Percentiles rank a stretch among this genome's conserved stretches.
Evolutionary conservation across 2,329 filamentous ascomycete genomes (phyloP).

Genomic region (Blastomyces parvus): DNA sequence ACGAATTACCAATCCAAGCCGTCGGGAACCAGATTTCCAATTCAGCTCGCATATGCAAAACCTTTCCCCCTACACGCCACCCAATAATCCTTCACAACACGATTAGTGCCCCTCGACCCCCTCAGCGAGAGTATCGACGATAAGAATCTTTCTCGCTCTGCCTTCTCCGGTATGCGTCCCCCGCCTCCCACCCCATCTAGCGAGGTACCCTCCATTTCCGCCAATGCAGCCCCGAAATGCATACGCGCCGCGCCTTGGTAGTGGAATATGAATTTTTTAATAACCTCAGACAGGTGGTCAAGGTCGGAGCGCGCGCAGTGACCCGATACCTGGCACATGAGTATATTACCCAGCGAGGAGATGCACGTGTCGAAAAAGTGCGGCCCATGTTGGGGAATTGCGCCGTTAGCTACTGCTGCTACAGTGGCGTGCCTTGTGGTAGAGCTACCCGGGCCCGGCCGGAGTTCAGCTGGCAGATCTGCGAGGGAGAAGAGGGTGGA

Average conservation of each 20-base stretch:
- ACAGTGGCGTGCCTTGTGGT: slow-evolving; percentile 12
- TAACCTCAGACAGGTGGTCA: slow-evolving; percentile 33
- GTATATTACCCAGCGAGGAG: slow-evolving; percentile 30
- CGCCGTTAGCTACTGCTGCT: slow-evolving; percentile 17
- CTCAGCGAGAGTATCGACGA: slow-evolving; percentile 31
- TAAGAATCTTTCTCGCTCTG: slow-evolving; percentile 35
- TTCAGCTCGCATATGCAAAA: slow-evolving; percentile 28
- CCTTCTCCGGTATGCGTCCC: slow-evolving; percentile 21
- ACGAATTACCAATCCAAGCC: neutral
- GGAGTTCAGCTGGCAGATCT: slow-evolving; percentile 13
- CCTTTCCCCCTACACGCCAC: slow-evolving; percentile 35
- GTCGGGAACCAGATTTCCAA: neutral
- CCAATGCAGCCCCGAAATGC: slow-evolving; percentile 30
- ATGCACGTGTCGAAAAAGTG: slow-evolving; percentile 29
- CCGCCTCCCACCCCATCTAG: slow-evolving; percentile 9
- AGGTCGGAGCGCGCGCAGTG: slow-evolving; percentile 39
- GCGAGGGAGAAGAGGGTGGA: slow-evolving; percentile 31
- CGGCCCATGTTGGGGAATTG: slow-evolving; percentile 12
- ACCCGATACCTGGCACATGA: slow-evolving; percentile 35
- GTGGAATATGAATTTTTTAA: slow-evolving; percentile 35
- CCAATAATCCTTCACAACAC: slow-evolving; percentile 36
- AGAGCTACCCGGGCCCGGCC: slow-evolving; percentile 1
- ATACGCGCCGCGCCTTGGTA: slow-evolving; percentile 32
- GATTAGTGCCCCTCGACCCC: slow-evolving; percentile 31
- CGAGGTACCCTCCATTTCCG: slow-evolving; percentile 19